Base-by-base conservation (phyloP, 176 grass and related monocot species). In the Juncus inflexus region DNA sequence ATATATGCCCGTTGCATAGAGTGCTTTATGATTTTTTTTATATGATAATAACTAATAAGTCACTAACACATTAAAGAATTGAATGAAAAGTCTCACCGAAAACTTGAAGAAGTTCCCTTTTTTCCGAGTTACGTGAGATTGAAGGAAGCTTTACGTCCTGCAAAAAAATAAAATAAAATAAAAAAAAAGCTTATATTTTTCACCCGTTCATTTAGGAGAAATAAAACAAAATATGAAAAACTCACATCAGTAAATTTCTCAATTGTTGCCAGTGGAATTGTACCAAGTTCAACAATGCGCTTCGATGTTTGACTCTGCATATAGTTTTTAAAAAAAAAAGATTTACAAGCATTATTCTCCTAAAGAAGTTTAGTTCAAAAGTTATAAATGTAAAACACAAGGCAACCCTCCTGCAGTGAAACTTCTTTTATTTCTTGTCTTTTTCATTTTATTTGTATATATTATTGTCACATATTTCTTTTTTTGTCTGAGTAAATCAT, bases 161-260 rank as follows among this genome's bases (percentile, higher is more conserved):
- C 62, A 77, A 80, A 13, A 53, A 38, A 8, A 28, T 65, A 52
- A 56, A 70, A 19, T 75, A 35, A 70, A 19, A 52, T 41, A 83
- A 39, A 37, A 62, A 61, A 58, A 13, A 49, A 66, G 75, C 79
- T 61, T 55, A 74, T 11, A 61, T 61, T 60, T 83, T 79, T 7
- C 0, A 7, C 74, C 40, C 54, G 64, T 40, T 60, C 4, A 69
- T 63, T 47, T 47, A 47, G 9, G 4, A 47, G 43, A 6, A 47
- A 9, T 6, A 47, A 47, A 47, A 47, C 36, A 51, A 35, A 72
- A 9, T 45, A 28, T 39, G 40, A 16, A 47, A 52, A 12, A 82
- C 94, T 89, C 86, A 91, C 94, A 69, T 97, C 89, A 77, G 74
- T 84, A 50, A 97, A 69, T 72, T 84, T 97, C 80, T 97, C 94